Percentiles rank a stretch among this genome's conserved stretches.
phyloP scores from a whole-genome alignment of 495 filamentous ascomycete genomes.

The Penicillium longicatenatum region DNA sequence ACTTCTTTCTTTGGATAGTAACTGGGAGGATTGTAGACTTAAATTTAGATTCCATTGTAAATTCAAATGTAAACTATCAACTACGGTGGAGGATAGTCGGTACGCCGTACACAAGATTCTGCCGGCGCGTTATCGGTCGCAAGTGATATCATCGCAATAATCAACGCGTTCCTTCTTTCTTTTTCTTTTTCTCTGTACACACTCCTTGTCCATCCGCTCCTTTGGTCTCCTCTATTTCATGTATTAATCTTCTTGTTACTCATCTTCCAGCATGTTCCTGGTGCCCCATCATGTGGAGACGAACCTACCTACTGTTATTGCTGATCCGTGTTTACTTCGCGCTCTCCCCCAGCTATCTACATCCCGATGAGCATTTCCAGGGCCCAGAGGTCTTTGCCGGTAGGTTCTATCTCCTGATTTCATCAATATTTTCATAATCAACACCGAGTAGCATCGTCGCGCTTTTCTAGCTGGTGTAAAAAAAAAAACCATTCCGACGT shows the following conservation, averaged over 20 bases:
- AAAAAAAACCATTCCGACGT: conserved; percentile 1
- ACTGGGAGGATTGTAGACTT: background rate
- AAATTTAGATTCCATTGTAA: background rate
- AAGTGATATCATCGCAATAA: conserved; percentile 26
- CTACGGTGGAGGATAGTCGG: background rate
- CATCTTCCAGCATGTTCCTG: conserved; percentile 24
- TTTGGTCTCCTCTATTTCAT: conserved; percentile 13
- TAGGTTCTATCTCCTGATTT: conserved; percentile 50
- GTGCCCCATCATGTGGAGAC: conserved; percentile 75
- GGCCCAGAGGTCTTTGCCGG: conserved; percentile 96
- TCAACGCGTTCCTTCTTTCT: conserved; percentile 16
- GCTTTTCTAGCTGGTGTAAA: background rate
- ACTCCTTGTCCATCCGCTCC: conserved; percentile 4
- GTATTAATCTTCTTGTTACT: conserved; percentile 9
- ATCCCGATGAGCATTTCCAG: conserved; percentile 98
- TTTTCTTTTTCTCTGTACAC: conserved; percentile 8
- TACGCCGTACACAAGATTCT: conserved; percentile 9
- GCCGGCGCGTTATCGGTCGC: conserved; percentile 5
- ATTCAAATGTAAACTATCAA: background rate
- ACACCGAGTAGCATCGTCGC: background rate
- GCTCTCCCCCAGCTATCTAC: conserved; percentile 90
- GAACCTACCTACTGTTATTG: conserved; percentile 81
- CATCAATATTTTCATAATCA: background rate
- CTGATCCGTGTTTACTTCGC: conserved; percentile 92
- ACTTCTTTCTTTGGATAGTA: too few species aligned